Conservation (phyloP, 2,329 filamentous ascomycete genomes). For the Arthrobotrys conoides region DNA sequence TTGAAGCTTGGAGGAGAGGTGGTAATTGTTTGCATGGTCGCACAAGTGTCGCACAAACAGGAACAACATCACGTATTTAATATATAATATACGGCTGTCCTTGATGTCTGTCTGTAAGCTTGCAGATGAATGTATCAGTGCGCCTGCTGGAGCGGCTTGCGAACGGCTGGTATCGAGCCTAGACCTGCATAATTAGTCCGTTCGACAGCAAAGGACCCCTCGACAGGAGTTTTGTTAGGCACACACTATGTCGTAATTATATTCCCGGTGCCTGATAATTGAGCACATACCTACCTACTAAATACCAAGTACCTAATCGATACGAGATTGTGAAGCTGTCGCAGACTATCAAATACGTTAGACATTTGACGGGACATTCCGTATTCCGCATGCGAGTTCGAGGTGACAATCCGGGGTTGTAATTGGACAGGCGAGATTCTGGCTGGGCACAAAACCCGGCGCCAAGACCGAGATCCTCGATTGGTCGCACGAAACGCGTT, state of each 20-base stretch:
- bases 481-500: constrained; percentile 52
- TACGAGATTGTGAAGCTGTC: constrained; percentile 1
- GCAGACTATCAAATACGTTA: not conserved
- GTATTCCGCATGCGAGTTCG: not conserved
- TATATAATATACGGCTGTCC: no score
- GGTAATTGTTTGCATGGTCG: not conserved
- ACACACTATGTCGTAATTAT: not conserved
- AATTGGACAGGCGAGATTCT: not conserved
- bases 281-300: no score
- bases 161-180: constrained; percentile 2
- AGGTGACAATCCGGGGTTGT: not conserved
- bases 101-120: constrained; percentile 1
- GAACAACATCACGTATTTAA: not conserved
- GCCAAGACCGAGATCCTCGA: constrained; percentile 15
- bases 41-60: constrained; percentile 21
- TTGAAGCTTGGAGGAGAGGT: not conserved
- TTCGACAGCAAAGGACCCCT: not conserved
- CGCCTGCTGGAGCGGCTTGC: constrained; percentile 6
- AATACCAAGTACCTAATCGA: not conserved
- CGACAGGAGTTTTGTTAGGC: not conserved
- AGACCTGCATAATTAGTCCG: constrained; percentile 4
- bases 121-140: constrained; percentile 20
- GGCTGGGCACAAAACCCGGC: not conserved
- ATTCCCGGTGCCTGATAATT: not conserved
- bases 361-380: constrained; percentile 1